Conservation (phyloP, 108 stramenopile genomes). For the Aurantiochytrium sp. region DNA sequence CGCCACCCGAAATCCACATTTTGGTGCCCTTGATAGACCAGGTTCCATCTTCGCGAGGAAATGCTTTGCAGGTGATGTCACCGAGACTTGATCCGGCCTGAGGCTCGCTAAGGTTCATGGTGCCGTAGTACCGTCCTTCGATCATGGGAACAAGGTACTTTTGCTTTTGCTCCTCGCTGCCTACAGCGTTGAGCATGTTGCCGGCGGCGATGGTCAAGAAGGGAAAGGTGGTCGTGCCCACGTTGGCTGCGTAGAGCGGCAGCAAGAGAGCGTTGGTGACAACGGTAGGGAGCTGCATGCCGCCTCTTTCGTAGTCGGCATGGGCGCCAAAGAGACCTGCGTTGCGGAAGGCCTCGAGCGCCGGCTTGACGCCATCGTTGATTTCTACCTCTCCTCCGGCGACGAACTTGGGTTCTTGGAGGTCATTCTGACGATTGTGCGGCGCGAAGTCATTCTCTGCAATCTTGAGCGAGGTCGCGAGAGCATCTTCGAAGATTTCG, state of each 20-base stretch:
- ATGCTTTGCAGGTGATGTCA: neutral
- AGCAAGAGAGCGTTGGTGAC: neutral
- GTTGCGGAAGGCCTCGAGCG: neutral
- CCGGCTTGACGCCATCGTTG: neutral
- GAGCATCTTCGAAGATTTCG: neutral
- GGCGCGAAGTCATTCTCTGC: neutral
- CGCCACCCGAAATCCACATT: slow-evolving; percentile 29
- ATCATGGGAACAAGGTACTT: slow-evolving; percentile 9
- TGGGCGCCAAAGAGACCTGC: neutral
- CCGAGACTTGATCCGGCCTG: slow-evolving; percentile 20
- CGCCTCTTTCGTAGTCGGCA: neutral
- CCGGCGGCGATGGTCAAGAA: slow-evolving; percentile 19
- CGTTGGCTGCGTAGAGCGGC: slow-evolving; percentile 16
- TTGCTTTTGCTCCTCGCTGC: slow-evolving; percentile 9
- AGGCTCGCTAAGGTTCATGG: slow-evolving; percentile 29
- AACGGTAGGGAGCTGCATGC: slow-evolving; percentile 1
- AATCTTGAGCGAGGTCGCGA: neutral
- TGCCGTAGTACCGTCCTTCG: neutral
- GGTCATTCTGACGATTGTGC: neutral
- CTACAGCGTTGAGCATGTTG: slow-evolving; percentile 16
- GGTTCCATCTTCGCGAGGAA: neutral
- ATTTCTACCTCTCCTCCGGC: neutral
- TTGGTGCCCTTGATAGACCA: slow-evolving; percentile 26
- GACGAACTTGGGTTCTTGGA: neutral
- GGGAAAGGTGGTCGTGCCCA: neutral